These are phyloP conservation scores for Didymella keratinophila DNA, from an alignment of 2,329 filamentous ascomycete species.

Conservation along the genomic window DNA sequence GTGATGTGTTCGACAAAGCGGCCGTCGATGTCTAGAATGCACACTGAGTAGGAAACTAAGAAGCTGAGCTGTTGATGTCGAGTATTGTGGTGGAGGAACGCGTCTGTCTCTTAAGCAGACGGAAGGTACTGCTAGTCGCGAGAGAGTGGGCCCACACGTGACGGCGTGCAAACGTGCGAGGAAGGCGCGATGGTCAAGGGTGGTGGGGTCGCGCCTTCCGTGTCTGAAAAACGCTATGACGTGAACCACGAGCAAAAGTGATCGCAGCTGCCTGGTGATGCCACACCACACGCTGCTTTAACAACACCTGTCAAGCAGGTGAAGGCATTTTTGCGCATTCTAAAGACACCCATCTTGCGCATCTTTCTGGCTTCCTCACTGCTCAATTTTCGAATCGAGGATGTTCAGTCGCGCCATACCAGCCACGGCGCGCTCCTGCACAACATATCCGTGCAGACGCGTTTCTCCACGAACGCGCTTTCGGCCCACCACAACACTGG, in stretches of 20 bases:
- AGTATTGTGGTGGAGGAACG: slow-evolving; percentile 26
- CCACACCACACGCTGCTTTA: slow-evolving; percentile 15
- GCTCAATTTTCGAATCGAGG: slow-evolving; percentile 5
- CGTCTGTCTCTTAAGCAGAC: slow-evolving; percentile 35
- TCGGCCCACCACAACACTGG: slow-evolving; percentile 41
- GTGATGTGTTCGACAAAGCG: slow-evolving; percentile 21
- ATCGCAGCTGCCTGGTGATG: slow-evolving; percentile 18
- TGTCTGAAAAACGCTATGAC: slow-evolving; percentile 36
- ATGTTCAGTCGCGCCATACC: slow-evolving; percentile 28
- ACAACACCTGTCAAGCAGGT: slow-evolving; percentile 9
- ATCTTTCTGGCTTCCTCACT: background rate
- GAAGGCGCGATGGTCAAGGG: slow-evolving; percentile 2
- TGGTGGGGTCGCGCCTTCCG: slow-evolving; percentile 24
- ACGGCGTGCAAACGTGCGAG: slow-evolving; percentile 19
- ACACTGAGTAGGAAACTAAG: slow-evolving; percentile 25
- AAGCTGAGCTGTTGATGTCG: slow-evolving; percentile 38
- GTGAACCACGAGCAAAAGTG: slow-evolving; percentile 25
- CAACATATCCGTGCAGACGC: slow-evolving; percentile 41
- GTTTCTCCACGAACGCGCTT: slow-evolving; percentile 40
- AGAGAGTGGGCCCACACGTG: slow-evolving; percentile 31
- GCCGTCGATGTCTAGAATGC: slow-evolving; percentile 30
- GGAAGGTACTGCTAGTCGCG: slow-evolving; percentile 13
- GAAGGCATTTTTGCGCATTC: slow-evolving; percentile 29
- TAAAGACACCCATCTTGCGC: slow-evolving; percentile 6
- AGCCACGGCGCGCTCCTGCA: slow-evolving; percentile 36